phyloP scores from a whole-genome alignment of 306 rosid species.

The Castanopsis chinensis region DNA sequence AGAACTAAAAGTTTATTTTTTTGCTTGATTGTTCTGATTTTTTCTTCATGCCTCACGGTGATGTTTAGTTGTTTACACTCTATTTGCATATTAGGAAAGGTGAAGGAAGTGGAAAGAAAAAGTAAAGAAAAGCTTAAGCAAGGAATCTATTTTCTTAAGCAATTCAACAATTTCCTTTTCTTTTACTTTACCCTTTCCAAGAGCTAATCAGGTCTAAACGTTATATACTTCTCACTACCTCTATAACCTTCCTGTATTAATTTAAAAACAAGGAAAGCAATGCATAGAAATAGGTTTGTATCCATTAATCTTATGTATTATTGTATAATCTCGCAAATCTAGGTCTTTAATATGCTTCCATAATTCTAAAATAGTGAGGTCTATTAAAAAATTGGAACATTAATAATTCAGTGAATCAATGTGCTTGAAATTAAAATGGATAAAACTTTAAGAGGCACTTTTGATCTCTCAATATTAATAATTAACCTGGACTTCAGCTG shows the following conservation, averaged over 20 bases:
- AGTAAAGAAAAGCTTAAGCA: neutral
- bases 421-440: neutral
- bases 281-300: neutral
- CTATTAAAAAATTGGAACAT: neutral
- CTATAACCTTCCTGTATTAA: neutral
- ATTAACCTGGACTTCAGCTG: neutral
- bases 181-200: neutral
- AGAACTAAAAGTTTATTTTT: neutral
- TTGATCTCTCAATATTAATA: neutral
- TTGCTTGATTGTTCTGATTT: neutral
- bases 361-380: neutral
- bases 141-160: neutral
- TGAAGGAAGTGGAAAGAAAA: neutral
- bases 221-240: neutral
- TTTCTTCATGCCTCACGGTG: neutral
- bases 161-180: neutral
- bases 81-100: neutral
- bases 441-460: neutral
- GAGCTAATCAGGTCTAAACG: neutral
- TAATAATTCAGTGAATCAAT: neutral
- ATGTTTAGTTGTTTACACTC: neutral
- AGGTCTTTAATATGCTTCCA: neutral
- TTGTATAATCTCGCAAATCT: neutral
- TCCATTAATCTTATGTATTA: neutral
- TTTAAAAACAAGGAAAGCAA: neutral